Percentiles rank a stretch among this genome's conserved stretches.
phyloP scores from a whole-genome alignment of 2,329 filamentous ascomycete genomes.

The Ampelomyces quisqualis region DNA sequence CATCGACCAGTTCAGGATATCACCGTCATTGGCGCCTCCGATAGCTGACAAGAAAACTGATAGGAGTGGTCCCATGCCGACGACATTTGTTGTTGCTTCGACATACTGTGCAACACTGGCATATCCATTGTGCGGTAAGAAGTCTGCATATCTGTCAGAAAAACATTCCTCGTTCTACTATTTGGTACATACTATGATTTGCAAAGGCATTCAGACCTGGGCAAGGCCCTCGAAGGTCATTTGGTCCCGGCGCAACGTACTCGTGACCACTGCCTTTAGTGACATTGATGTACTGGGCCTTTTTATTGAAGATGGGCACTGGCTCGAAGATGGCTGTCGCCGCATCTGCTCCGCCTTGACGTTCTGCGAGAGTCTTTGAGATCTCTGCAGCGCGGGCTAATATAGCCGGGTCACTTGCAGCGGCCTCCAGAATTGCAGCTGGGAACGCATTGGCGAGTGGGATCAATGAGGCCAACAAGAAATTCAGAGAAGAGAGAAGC shows the following conservation, averaged over 20 bases:
- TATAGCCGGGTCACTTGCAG: slow-evolving; percentile 18
- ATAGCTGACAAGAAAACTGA: slow-evolving; percentile 19
- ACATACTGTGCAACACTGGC: slow-evolving; percentile 24
- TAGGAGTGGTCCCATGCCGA: slow-evolving; percentile 22
- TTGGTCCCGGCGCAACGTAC: slow-evolving; percentile 25
- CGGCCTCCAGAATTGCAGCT: slow-evolving; percentile 23
- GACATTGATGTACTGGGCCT: slow-evolving; percentile 21
- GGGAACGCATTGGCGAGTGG: slow-evolving; percentile 22
- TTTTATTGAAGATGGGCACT: slow-evolving; percentile 21
- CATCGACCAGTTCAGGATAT: slow-evolving; percentile 23
- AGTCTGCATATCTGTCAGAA: slow-evolving; percentile 12
- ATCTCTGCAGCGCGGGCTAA: slow-evolving; percentile 20
- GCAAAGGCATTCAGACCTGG: slow-evolving; percentile 29
- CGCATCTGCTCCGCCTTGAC: slow-evolving; percentile 21
- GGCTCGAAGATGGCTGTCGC: slow-evolving; percentile 26
- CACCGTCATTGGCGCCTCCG: slow-evolving; percentile 22
- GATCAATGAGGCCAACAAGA: slow-evolving; percentile 11
- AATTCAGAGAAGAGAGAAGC: slow-evolving; percentile 14
- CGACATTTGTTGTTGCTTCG: slow-evolving; percentile 20
- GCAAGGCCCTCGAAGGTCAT: slow-evolving; percentile 27
- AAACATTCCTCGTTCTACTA: no score
- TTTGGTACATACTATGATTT: slow-evolving; percentile 23
- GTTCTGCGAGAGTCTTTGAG: slow-evolving; percentile 10
- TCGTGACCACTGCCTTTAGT: slow-evolving; percentile 23
- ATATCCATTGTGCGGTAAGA: slow-evolving; percentile 25